Conservation (phyloP, 108 stramenopile species). For the Nitzschia palea region DNA sequence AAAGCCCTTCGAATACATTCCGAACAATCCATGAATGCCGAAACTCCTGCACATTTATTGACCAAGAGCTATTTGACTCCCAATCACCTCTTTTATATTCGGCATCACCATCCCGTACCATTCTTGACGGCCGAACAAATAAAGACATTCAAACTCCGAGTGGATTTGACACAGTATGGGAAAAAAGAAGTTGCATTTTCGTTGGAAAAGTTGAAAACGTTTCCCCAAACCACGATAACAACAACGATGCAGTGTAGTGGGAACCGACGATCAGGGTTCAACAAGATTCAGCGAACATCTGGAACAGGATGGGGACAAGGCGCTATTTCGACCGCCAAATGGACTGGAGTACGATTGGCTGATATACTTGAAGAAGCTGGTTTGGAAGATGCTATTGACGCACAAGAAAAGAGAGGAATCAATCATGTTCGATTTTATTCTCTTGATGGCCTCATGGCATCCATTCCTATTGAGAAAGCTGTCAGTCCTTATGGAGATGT, state of each 20-base stretch:
- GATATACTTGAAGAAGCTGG: slow-evolving; percentile 82
- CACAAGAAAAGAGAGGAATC: slow-evolving; percentile 36
- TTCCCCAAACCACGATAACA: slow-evolving; percentile 68
- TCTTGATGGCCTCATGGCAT: slow-evolving; percentile 82
- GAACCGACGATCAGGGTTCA: slow-evolving; percentile 91
- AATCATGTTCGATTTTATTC: slow-evolving; percentile 85
- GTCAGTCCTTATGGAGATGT: slow-evolving; percentile 86
- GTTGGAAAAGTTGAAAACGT: slow-evolving; percentile 69
- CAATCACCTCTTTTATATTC: slow-evolving; percentile 71
- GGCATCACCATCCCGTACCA: slow-evolving; percentile 90
- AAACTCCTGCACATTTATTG: slow-evolving; percentile 61
- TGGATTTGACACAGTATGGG: slow-evolving; percentile 62
- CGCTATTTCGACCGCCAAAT: slow-evolving; percentile 92
- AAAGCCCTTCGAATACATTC: slow-evolving; percentile 62
- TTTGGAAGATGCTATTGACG: slow-evolving; percentile 56
- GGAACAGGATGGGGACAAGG: slow-evolving; percentile 92
- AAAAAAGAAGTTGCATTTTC: slow-evolving; percentile 40
- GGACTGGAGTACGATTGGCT: slow-evolving; percentile 88
- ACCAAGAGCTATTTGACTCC: slow-evolving; percentile 72
- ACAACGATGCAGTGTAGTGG: slow-evolving; percentile 97
- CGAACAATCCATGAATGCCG: slow-evolving; percentile 85
- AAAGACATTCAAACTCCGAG: slow-evolving; percentile 55
- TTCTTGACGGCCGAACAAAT: slow-evolving; percentile 65
- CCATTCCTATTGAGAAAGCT: slow-evolving; percentile 87
- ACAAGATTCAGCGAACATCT: slow-evolving; percentile 74